Percentiles rank a stretch among this genome's conserved stretches.
These are phyloP conservation scores for Tetrapisispora iriomotensis DNA, from an alignment of 805 yeast genomes.

Conservation along the genomic window DNA sequence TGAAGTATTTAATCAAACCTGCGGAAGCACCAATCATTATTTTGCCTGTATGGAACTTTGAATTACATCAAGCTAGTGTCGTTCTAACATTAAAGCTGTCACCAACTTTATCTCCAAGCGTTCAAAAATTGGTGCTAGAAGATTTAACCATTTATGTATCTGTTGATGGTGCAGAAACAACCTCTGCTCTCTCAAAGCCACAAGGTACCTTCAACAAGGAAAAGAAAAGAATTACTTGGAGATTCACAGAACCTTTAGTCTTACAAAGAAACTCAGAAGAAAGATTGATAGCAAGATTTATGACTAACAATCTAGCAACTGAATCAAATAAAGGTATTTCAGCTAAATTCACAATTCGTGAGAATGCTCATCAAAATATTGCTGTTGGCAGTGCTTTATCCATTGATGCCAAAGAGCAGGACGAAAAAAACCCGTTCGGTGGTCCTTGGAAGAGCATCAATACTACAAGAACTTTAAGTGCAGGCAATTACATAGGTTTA, in stretches of 20 bases:
- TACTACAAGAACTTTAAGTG: conserved; percentile 28
- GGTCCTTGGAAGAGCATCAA: conserved; percentile 29
- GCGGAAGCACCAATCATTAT: conserved; percentile 57
- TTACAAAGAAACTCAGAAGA: conserved; percentile 40
- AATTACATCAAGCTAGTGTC: conserved; percentile 73
- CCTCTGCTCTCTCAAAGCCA: conserved; percentile 81
- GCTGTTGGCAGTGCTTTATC: conserved; percentile 36
- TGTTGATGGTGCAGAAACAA: conserved; percentile 53
- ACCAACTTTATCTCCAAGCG: conserved; percentile 28
- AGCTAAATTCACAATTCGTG: conserved; percentile 46
- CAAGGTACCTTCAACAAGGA: conserved; percentile 86
- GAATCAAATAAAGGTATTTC: conserved; percentile 71
- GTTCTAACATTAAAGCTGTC: conserved; percentile 50
- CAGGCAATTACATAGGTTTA: conserved; percentile 32
- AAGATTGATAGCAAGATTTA: conserved; percentile 75
- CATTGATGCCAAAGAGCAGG: conserved; percentile 30
- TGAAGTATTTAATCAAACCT: conserved; percentile 57
- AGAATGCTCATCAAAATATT: conserved; percentile 8
- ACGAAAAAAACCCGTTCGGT: conserved; percentile 33
- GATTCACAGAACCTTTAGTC: conserved; percentile 38
- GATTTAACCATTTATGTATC: conserved; percentile 38
- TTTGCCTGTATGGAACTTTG: conserved; percentile 85
- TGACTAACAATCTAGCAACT: conserved; percentile 60
- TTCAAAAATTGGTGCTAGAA: conserved; percentile 27
- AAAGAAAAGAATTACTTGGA: conserved; percentile 80